Conservation (phyloP, 2,329 filamentous ascomycete genomes). For the Fusarium metavorans region DNA sequence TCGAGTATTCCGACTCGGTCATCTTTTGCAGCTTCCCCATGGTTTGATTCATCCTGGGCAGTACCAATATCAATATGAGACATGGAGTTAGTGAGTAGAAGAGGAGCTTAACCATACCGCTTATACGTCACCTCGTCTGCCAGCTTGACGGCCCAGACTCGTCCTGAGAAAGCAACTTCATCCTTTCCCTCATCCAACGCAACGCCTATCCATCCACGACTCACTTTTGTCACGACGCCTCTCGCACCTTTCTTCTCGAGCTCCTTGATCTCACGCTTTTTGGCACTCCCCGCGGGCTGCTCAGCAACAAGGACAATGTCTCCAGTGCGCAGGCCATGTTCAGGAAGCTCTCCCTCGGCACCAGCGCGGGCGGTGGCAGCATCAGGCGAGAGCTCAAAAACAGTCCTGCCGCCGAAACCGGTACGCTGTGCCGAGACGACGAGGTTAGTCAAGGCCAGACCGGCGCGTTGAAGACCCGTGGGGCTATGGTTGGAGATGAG, state of each 20-base stretch:
- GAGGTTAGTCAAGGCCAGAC: slow-evolving; percentile 84
- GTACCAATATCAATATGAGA: background rate
- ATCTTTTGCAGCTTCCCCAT: slow-evolving; percentile 72
- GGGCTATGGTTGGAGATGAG: slow-evolving; percentile 78
- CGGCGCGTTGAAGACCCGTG: slow-evolving; percentile 76
- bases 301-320: slow-evolving; percentile 84
- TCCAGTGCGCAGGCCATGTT: slow-evolving; percentile 80
- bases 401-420: slow-evolving; percentile 89
- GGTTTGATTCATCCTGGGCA: slow-evolving; percentile 69
- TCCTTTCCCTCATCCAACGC: slow-evolving; percentile 76
- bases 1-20: slow-evolving; percentile 68
- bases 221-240: slow-evolving; percentile 77
- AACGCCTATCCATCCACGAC: slow-evolving; percentile 69
- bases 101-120: slow-evolving; percentile 52
- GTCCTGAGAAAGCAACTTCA: slow-evolving; percentile 56
- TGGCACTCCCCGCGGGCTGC: slow-evolving; percentile 78
- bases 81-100: background rate
- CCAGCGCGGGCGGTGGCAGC: slow-evolving; percentile 67
- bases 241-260: slow-evolving; percentile 75
- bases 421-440: slow-evolving; percentile 81
- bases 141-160: slow-evolving; percentile 75
- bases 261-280: slow-evolving; percentile 78
- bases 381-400: slow-evolving; percentile 84
- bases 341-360: slow-evolving; percentile 69
- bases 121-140: slow-evolving; percentile 76